Base-by-base conservation (phyloP, 805 yeast species). In the Metschnikowia sp. region DNA sequence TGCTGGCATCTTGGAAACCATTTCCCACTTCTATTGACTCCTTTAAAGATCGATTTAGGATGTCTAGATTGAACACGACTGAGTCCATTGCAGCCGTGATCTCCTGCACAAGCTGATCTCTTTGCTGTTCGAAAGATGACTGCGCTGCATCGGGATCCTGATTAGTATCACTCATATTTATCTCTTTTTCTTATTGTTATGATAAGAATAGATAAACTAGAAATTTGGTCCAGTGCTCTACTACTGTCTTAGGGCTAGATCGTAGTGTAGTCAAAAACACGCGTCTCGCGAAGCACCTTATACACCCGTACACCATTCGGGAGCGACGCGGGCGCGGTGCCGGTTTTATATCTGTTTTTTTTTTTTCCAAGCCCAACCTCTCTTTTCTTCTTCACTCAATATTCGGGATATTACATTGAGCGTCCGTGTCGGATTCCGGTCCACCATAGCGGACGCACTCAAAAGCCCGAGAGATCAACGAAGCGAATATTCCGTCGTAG, bases 21-120 rank as follows among this genome's bases (percentile, higher is more conserved):
- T 82, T 81, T 1, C 94, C 91, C 3, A 86, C 88, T 19, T 85
- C 84, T 12, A 84, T 75, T 2, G 83, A 78, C 37, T 79, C 82
- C 54, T 83, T 85, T 43, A 86, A 65, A 0, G 90, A 78, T 38
- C 88, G 72, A 59, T 86, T 86, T 49, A 86, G 67, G 18, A 82
- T 75, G 54, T 83, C 84, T 48, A 86, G 63, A 54, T 83, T 83
- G 56, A 79, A 73, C 43, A 84, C 69, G 7, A 85, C 85, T 0
- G 84, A 75, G 55, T 83, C 89, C 78, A 86, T 76, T 10, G 82
- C 69, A 36, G 63, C 57, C 2, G 82, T 64, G 39, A 83, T 81
- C 50, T 82, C 85, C 37, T 79, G 75, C n/a, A 83, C 67, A 35
- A 82, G 69, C 18, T 72, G 61, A 50, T 82, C 85, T 13, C 87